These are phyloP conservation scores for Leptomonas pyrrhocoris DNA, from an alignment of 208 protist genomes.

Conservation along the genomic window DNA sequence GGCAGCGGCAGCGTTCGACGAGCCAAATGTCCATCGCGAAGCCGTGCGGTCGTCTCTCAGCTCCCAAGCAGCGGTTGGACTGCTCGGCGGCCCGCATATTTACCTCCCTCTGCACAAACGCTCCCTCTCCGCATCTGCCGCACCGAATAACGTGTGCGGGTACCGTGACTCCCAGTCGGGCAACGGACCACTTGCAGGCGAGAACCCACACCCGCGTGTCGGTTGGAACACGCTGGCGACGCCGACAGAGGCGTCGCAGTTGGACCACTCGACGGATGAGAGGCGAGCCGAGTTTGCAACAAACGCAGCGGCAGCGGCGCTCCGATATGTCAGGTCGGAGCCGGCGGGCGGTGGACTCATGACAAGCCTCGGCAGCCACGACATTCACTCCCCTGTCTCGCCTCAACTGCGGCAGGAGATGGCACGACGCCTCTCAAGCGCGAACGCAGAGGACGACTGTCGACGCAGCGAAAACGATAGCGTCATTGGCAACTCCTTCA, in stretches of 20 bases:
- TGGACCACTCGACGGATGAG: background rate
- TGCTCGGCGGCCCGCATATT: background rate
- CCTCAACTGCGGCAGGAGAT: background rate
- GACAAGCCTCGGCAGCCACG: conserved; percentile 4
- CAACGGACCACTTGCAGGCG: background rate
- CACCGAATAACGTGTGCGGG: background rate
- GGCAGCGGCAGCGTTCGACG: conserved; percentile 3
- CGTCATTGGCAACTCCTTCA: background rate
- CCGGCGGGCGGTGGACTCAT: background rate
- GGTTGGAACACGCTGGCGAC: conserved; percentile 9
- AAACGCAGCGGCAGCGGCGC: background rate
- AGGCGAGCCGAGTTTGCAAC: background rate
- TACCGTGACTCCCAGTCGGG: background rate
- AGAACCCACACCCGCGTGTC: background rate
- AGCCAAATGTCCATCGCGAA: background rate
- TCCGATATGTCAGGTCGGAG: background rate
- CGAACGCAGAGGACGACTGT: background rate
- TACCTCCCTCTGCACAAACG: background rate
- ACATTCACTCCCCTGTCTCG: background rate
- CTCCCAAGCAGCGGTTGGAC: background rate
- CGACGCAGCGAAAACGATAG: background rate
- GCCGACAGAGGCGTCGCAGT: conserved; percentile 3
- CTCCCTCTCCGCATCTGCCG: background rate
- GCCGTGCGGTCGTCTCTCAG: background rate
- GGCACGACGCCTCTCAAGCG: background rate